Evolutionary conservation across 305 asterid species (phyloP), one percentile per base, ranked within the genome.

Genomic region (Fraxinus latifolia): DNA sequence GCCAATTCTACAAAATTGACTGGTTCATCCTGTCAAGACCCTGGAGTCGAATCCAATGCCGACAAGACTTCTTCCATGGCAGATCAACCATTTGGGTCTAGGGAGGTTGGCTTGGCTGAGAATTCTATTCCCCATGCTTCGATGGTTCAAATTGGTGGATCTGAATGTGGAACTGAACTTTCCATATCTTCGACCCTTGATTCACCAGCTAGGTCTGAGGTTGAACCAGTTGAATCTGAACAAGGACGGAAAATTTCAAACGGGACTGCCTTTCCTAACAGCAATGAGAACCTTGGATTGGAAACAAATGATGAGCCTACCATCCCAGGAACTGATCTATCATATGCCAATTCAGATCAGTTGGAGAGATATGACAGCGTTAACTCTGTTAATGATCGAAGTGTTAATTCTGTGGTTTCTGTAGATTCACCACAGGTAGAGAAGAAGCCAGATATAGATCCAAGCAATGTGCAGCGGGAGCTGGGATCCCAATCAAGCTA

Each of bases 161-260:
- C 99, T 21, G 98, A 94, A 84, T 93, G 97, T 87, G 98, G 94
- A 34, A 96, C 99, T 42, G 97, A 94, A 84, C 91, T 96, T 83
- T 94, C 98, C 72, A 89, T 94, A 84, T 84, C 97, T 42, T 96
- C 99, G 33, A 91, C 98, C 77, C 95, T 96, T 6, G 98, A 96
- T 88, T 94, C 98, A 80, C 97, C 96, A 19, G 96, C 89, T 87
- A 89, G 93, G 80, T 90, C 90, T n/a, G 97, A 91, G 76, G 85
- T 86, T 34, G 95, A 88, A 82, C 88, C 76, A 76, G 81, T 80
- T 79, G 88, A 86, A 39, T 62, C 85, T 80, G 90, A 77, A 79
- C 86, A 73, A 79, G 95, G 90, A 83, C 76, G 50, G 7, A 84
- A 89, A 83, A 79, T 65, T 86, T 32, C 83, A 15, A 87, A 85